These are phyloP conservation scores for Epichloe coenophiala DNA, from an alignment of 2,329 filamentous ascomycete species.

Conservation along the genomic window DNA sequence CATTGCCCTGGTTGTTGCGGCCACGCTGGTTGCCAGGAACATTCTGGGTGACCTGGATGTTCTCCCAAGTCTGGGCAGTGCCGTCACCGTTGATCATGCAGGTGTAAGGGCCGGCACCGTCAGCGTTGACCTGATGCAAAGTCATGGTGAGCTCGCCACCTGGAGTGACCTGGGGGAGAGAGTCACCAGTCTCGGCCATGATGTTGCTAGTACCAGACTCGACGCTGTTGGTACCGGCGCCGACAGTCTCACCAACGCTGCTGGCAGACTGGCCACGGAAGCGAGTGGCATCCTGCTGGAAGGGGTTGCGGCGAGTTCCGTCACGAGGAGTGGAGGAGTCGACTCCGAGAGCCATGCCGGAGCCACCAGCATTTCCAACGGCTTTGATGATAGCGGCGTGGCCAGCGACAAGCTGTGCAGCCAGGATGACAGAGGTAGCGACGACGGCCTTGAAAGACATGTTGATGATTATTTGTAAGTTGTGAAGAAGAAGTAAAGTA, in stretches of 20 bases:
- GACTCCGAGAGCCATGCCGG: constrained; percentile 37
- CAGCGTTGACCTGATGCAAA: constrained; percentile 53
- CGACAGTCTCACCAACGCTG: constrained; percentile 45
- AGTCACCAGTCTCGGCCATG: constrained; percentile 40
- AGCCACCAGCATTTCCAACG: constrained; percentile 42
- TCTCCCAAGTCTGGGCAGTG: constrained; percentile 37
- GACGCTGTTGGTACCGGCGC: constrained; percentile 40
- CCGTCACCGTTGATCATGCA: constrained; percentile 52
- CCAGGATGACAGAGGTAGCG: constrained; percentile 35
- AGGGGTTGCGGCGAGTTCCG: constrained; percentile 44
- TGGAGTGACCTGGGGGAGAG: constrained; percentile 40
- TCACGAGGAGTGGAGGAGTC: constrained; percentile 45
- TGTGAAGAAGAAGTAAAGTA: not conserved
- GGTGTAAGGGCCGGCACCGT: constrained; percentile 51
- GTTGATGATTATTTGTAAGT: constrained; percentile 6
- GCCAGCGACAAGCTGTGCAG: constrained; percentile 41
- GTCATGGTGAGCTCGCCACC: constrained; percentile 48
- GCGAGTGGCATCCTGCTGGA: constrained; percentile 51
- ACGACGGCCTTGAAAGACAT: constrained; percentile 22
- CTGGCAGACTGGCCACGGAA: constrained; percentile 41
- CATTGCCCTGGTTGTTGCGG: constrained; percentile 29
- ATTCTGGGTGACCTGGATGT: constrained; percentile 37
- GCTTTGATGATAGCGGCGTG: constrained; percentile 48
- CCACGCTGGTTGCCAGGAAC: constrained; percentile 15
- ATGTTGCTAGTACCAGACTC: constrained; percentile 43